Conservation (phyloP, 805 yeast genomes). For the Wickerhamiella dianesei region DNA sequence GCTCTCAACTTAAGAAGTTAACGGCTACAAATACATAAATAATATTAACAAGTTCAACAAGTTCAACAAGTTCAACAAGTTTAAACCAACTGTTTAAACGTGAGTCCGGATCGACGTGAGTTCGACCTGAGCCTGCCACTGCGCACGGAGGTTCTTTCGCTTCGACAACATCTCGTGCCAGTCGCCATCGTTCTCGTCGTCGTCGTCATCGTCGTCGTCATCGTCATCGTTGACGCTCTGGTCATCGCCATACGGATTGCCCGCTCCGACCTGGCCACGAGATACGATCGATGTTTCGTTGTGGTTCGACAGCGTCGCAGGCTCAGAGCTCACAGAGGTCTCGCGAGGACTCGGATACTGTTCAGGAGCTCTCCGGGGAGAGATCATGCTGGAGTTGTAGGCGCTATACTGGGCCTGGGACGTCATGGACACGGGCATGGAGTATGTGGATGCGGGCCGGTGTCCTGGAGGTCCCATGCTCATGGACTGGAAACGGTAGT, state of each 20-base stretch:
- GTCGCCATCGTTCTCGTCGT: constrained; percentile 15
- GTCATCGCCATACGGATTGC: background rate
- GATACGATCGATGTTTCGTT: background rate
- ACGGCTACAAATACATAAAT: background rate
- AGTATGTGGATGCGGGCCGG: background rate
- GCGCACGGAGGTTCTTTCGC: constrained; percentile 14
- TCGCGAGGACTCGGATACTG: constrained; percentile 1
- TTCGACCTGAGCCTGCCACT: constrained; percentile 13
- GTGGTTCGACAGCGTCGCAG: background rate
- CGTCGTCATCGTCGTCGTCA: constrained; percentile 11
- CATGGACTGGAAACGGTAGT: background rate
- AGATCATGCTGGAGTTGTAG: background rate
- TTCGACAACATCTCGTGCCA: constrained; percentile 15
- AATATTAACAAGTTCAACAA: background rate
- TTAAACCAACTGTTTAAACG: background rate
- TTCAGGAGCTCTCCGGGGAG: background rate
- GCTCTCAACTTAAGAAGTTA: background rate
- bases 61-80: background rate
- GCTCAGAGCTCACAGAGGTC: constrained; percentile 3
- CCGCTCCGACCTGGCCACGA: background rate
- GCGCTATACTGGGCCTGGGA: background rate
- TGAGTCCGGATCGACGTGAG: background rate
- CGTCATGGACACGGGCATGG: background rate
- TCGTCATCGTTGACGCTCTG: constrained; percentile 17
- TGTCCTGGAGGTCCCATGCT: background rate